A percentile compares a stretch with the other conserved stretches of the same genome.
Evolutionary conservation across 2,329 filamentous ascomycete species (phyloP).

Genomic region (Neonectria hederae): DNA sequence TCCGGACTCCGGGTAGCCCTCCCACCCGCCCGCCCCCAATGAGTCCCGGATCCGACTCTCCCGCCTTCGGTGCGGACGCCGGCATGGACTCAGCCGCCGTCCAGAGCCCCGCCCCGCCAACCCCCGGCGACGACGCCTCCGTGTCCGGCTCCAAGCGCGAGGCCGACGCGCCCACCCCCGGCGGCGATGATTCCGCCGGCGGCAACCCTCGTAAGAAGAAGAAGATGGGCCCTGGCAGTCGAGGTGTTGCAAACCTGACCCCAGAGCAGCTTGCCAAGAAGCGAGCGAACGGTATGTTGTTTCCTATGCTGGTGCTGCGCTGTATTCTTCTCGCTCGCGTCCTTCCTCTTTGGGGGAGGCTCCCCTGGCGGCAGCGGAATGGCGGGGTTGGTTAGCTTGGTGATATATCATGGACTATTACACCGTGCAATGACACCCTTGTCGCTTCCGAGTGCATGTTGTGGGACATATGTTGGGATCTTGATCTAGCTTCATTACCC

Average conservation of each 20-base stretch:
- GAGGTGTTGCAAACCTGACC: slow-evolving; percentile 71
- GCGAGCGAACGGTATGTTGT: slow-evolving; percentile 62
- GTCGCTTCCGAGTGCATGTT: not conserved
- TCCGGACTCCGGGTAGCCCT: slow-evolving; percentile 6
- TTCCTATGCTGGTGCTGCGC: not conserved
- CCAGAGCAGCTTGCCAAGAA: slow-evolving; percentile 79
- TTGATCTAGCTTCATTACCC: not conserved
- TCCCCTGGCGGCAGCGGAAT: not conserved
- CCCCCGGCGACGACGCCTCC: slow-evolving; percentile 18
- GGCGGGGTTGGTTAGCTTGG: not conserved
- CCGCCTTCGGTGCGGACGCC: slow-evolving; percentile 13
- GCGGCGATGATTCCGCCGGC: slow-evolving; percentile 33
- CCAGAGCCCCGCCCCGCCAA: slow-evolving; percentile 28
- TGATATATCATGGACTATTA: not conserved
- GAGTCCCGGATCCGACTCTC: slow-evolving; percentile 37
- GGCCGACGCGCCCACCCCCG: slow-evolving; percentile 34
- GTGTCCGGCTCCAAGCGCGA: slow-evolving; percentile 33
- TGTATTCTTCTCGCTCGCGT: not conserved
- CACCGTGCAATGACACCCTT: not conserved
- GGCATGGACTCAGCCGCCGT: slow-evolving; percentile 22
- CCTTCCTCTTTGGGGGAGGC: not conserved
- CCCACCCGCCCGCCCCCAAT: slow-evolving; percentile 14
- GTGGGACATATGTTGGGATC: not conserved
- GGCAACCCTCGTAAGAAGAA: slow-evolving; percentile 53
- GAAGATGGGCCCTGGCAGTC: slow-evolving; percentile 55